Percentiles rank a stretch among this genome's conserved stretches.
phyloP scores from a whole-genome alignment of 2,329 filamentous ascomycete species.

The Colletotrichum higginsianum region DNA sequence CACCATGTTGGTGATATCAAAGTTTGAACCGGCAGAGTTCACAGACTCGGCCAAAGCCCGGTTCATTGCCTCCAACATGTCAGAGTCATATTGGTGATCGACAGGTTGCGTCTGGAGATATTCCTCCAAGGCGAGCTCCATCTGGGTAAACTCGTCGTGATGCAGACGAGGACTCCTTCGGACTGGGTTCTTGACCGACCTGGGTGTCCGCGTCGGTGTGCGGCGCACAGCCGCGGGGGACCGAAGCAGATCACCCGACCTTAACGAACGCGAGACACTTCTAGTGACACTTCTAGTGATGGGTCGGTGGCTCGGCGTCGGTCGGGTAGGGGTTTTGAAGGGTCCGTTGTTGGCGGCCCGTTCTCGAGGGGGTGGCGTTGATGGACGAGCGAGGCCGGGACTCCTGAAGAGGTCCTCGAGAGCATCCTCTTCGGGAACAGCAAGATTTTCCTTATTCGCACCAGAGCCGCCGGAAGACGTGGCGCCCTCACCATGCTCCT shows the following conservation, averaged over 20 bases:
- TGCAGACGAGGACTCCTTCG: conserved; percentile 39
- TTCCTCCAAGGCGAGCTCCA: conserved; percentile 38
- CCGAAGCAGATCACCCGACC: conserved; percentile 59
- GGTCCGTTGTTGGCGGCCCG: conserved; percentile 61
- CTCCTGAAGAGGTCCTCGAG: conserved; percentile 78
- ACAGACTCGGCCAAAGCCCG: conserved; percentile 38
- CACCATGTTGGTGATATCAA: conserved; percentile 36
- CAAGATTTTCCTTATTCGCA: conserved; percentile 66
- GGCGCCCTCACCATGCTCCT: conserved; percentile 55
- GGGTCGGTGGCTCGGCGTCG: conserved; percentile 72
- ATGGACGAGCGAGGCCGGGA: conserved; percentile 61
- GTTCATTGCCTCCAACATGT: conserved; percentile 41
- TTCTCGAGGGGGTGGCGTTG: conserved; percentile 66
- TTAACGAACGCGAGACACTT: conserved; percentile 71
- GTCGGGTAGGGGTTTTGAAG: conserved; percentile 76
- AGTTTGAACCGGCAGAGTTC: conserved; percentile 25
- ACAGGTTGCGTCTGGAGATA: conserved; percentile 36
- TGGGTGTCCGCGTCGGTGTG: conserved; percentile 65
- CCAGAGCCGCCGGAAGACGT: background rate
- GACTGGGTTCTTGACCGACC: conserved; percentile 45
- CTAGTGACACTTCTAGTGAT: conserved; percentile 74
- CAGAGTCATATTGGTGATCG: conserved; percentile 34
- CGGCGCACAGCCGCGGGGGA: conserved; percentile 63
- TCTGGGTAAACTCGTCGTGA: conserved; percentile 37
- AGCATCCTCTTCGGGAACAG: conserved; percentile 63